These are phyloP conservation scores for Echinosophora koreensis DNA, from an alignment of 306 rosid species.

Conservation along the genomic window DNA sequence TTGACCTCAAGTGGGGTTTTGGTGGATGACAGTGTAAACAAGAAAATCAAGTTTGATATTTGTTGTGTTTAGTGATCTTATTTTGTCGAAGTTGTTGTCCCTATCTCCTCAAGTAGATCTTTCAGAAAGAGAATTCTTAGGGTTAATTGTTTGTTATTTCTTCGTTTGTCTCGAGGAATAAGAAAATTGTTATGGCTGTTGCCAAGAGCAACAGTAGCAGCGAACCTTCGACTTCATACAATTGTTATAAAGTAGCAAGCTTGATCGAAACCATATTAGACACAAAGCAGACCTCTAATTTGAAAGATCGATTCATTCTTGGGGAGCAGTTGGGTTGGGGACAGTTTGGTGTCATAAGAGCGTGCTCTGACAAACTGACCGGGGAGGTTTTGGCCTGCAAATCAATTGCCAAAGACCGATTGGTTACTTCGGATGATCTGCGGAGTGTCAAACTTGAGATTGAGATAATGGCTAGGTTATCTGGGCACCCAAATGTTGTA, in stretches of 20 bases:
- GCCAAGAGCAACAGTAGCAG: conserved; percentile 58
- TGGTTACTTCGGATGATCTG: conserved; percentile 78
- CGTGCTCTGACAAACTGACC: conserved; percentile 68
- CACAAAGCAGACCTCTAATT: conserved; percentile 57
- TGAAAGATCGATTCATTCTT: conserved; percentile 71
- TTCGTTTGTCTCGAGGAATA: conserved; percentile 44
- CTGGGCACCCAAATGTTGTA: conserved; percentile 89
- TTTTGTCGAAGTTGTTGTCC: conserved; percentile 20
- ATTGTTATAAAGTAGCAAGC: conserved; percentile 67
- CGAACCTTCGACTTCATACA: conserved; percentile 56
- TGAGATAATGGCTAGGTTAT: conserved; percentile 84
- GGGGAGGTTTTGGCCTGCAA: conserved; percentile 88
- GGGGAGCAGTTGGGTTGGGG: conserved; percentile 90
- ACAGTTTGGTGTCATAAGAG: conserved; percentile 81
- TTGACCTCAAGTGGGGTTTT: conserved; percentile 40
- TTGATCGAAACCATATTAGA: conserved; percentile 72
- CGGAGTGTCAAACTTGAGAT: conserved; percentile 84
- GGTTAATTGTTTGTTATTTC: conserved; percentile 36
- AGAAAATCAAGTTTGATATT: conserved; percentile 38
- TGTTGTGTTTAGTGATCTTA: not conserved
- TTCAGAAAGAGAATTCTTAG: conserved; percentile 32
- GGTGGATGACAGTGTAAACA: conserved; percentile 30
- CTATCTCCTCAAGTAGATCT: not conserved
- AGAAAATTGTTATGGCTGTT: conserved; percentile 74
- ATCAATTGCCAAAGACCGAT: conserved; percentile 81